Conservation (phyloP, 164 flowering plant genomes). For the Dillenia suffruticosa region DNA sequence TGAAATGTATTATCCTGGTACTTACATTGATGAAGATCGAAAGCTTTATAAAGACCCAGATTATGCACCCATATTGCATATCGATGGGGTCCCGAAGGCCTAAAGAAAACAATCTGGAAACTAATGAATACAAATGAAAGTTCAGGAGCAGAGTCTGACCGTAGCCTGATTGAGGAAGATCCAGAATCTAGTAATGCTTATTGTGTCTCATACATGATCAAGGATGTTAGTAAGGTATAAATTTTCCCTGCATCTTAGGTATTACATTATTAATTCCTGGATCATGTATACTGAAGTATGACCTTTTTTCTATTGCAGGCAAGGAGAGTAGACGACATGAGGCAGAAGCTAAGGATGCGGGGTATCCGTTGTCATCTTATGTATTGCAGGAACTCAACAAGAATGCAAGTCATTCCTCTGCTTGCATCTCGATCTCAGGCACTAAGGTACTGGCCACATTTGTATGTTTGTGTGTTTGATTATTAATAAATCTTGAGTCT, state of each 20-base stretch:
- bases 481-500: too few relatives aligned
- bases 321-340: conserved; percentile 73
- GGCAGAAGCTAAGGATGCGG: conserved; percentile 92
- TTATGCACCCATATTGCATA: conserved; percentile 84
- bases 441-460: conserved; percentile 54
- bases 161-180: conserved; percentile 56
- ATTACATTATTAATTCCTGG: too few relatives aligned
- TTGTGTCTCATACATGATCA: conserved; percentile 65
- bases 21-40: conserved; percentile 47
- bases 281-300: background rate
- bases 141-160: conserved; percentile 13
- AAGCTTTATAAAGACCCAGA: conserved; percentile 66
- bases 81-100: conserved; percentile 87
- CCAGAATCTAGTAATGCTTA: conserved; percentile 55
- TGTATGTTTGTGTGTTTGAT: background rate
- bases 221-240: conserved; percentile 63
- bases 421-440: conserved; percentile 96
- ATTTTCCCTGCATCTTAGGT: too few relatives aligned
- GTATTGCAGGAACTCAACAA: conserved; percentile 87
- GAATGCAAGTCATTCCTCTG: conserved; percentile 81
- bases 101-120: conserved; percentile 79
- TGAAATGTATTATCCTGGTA: conserved; percentile 83
- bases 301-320: conserved; percentile 42
- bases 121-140: conserved; percentile 56
- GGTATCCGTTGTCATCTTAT: conserved; percentile 93